Base-by-base conservation (phyloP, 805 yeast species). In the Pichia phayaonensis region DNA sequence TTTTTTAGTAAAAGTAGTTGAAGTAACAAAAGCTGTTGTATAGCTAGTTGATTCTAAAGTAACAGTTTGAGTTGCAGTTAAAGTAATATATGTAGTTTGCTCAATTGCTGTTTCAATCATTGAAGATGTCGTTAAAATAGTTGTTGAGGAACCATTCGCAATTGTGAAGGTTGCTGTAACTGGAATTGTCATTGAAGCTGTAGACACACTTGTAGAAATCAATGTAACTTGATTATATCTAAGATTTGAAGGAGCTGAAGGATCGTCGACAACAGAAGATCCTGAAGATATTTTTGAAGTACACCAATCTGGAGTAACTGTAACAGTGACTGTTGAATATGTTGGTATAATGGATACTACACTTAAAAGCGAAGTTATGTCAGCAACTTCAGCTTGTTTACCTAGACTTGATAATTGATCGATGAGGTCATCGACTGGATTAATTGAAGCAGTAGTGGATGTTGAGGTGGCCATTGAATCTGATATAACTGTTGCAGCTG, bases 91-190 rank as follows among this genome's bases (percentile, higher is more conserved):
- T 12, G 44, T 42, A 20, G 44, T 42, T 22, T 42, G 51, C 10
- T 47, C 54, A n/a, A 52, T 21, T 10, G 61, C 61, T 1, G 69
- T 65, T 38, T 60, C 62, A 43, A 61, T 27, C 22, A 54, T 56
- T 1, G 70, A 60, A 23, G 68, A 54, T 15, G 70, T 62, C 40
- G 69, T 61, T 22, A 61, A 41, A 24, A 59, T 60, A 12, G 66
- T 56, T 26, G 60, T 39, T 10, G 61, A 54, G 10, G 65, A 59
- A 26, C 70, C 70, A 15, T 59, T 54, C 18, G 69, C 61, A 47
- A 66, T 49, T 15, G 71, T 60, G 44, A 68, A 53, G 2, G 68
- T 62, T 11, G 65, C 64, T 38, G 63, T 60, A 31, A 66, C 52
- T 44, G 71, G 67, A 41, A 66, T 20, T 16, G 67, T 65, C 29